Percentiles rank a stretch among this genome's conserved stretches.
Conservation (phyloP, 2,329 filamentous ascomycete genomes). For the Fusarium brachygibbosum region DNA sequence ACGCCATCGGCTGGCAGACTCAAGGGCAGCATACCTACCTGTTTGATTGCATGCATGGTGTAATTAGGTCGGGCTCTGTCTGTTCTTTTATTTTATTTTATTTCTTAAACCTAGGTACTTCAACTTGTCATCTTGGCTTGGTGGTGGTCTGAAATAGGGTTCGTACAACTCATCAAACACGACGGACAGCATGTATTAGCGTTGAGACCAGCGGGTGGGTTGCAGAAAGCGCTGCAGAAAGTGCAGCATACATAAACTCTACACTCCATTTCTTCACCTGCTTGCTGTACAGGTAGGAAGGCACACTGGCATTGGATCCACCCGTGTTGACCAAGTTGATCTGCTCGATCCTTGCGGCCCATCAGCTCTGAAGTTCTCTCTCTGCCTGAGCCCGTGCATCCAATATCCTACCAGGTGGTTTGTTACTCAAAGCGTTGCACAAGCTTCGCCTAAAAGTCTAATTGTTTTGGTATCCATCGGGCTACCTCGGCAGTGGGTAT, state of each 20-base stretch:
- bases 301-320: neutral
- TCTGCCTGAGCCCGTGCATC: neutral
- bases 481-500: constrained; percentile 10
- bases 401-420: neutral
- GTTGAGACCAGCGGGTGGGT: constrained; percentile 13
- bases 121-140: neutral
- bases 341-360: neutral
- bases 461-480: constrained; percentile 16
- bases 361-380: neutral
- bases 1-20: constrained; percentile 13
- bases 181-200: constrained; percentile 4
- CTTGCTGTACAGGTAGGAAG: no score
- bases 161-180: constrained; percentile 15
- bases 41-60: constrained; percentile 6
- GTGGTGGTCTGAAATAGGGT: constrained; percentile 21
- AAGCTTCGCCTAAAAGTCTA: constrained; percentile 47
- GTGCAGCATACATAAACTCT: constrained; percentile 33
- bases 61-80: neutral
- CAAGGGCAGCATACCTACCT: neutral
- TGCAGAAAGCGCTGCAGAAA: constrained; percentile 6
- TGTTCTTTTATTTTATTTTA: neutral
- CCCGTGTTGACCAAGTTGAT: neutral
- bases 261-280: neutral
- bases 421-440: constrained; percentile 10
- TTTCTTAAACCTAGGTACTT: neutral